A percentile compares a stretch with the other conserved stretches of the same genome.
Evolutionary conservation across 2,329 filamentous ascomycete genomes (phyloP).

Genomic region (Scedosporium dehoogii): DNA sequence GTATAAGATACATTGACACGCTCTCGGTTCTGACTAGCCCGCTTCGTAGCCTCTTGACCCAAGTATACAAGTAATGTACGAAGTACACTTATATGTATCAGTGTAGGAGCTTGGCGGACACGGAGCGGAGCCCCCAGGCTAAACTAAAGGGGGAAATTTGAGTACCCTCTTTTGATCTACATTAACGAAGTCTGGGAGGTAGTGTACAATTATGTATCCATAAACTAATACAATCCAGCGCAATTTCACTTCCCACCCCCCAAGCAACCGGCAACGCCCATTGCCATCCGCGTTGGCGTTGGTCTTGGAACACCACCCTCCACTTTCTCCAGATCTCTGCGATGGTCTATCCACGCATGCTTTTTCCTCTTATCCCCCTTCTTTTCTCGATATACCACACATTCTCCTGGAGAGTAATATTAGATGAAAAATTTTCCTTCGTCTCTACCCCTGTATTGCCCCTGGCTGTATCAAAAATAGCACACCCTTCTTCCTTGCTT

Average conservation of each 20-base stretch:
- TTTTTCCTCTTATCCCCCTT: neutral
- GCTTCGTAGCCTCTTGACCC: no score
- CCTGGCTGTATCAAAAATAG: neutral
- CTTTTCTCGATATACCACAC: neutral
- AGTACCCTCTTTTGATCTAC: neutral
- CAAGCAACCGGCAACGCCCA: neutral
- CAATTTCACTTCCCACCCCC: neutral
- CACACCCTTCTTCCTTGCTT: neutral
- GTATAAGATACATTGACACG: slow-evolving; percentile 4
- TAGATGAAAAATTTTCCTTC: neutral
- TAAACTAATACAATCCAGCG: neutral
- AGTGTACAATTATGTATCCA: neutral
- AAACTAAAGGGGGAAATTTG: slow-evolving; percentile 8
- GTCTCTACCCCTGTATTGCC: neutral
- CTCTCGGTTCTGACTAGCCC: neutral
- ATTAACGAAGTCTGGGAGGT: neutral
- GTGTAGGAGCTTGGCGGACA: slow-evolving; percentile 1
- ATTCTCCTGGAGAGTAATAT: neutral
- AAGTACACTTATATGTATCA: neutral
- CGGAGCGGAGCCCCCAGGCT: slow-evolving; percentile 5
- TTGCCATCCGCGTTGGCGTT: neutral
- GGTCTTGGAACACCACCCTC: neutral
- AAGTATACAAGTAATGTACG: no score
- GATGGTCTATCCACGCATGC: no score
- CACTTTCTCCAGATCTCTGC: neutral